phyloP scores from a whole-genome alignment of 177 flowering plant species.

The Vitis hybrid region DNA sequence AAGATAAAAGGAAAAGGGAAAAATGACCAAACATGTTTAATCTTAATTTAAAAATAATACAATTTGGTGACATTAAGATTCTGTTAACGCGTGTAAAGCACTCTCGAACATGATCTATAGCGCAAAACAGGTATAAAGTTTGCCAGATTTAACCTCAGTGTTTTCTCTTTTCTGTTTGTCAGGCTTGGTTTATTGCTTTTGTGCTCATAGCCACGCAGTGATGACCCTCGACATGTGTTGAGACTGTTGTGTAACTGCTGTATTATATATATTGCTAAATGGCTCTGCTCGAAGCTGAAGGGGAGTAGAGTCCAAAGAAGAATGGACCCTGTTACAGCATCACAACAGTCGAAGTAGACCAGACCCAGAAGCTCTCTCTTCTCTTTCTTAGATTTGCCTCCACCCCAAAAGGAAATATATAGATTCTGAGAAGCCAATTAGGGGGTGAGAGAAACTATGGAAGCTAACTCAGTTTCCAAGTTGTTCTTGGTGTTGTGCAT shows the following conservation, averaged over 20 bases:
- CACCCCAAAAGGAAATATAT: not conserved
- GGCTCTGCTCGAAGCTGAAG: not conserved
- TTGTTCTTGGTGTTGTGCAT: conserved; percentile 24
- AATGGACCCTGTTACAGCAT: conserved; percentile 8
- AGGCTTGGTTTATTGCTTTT: conserved; percentile 1
- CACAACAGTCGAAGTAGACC: not conserved
- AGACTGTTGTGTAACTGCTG: conserved; percentile 12
- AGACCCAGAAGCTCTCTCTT: conserved; percentile 9
- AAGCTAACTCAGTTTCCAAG: conserved; percentile 26
- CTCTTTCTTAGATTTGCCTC: conserved; percentile 8
- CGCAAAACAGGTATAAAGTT: not conserved
- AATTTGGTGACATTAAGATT: not conserved
- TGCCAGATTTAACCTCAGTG: not conserved
- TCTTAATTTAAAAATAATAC: not conserved
- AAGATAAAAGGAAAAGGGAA: no score
- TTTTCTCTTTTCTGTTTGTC: conserved; percentile 3
- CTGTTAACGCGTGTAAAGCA: conserved; percentile 12
- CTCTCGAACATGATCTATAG: not conserved
- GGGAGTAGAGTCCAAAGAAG: conserved; percentile 4
- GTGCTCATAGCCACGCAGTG: conserved; percentile 18
- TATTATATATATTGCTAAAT: not conserved
- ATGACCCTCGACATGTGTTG: conserved; percentile 19
- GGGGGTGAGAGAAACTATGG: conserved; percentile 30
- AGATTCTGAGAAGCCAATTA: conserved; percentile 4
- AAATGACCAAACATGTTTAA: no score